Evolutionary conservation across 331 rosid species (phyloP).

Genomic region (Rosa hybrid): DNA sequence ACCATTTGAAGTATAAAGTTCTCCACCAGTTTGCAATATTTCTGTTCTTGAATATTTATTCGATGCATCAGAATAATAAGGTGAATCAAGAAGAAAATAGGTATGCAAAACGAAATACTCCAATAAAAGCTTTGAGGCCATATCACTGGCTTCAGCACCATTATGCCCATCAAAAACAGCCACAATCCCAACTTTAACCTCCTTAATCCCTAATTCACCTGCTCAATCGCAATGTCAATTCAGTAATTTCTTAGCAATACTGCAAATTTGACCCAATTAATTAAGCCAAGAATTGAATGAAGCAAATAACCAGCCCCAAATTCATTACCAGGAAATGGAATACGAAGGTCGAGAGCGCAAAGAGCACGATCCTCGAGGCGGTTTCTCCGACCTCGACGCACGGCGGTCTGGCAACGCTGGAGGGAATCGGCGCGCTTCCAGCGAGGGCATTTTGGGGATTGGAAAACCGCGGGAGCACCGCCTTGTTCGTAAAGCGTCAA

Average conservation of each 20-base stretch:
- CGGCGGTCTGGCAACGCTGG: slow-evolving; percentile 63
- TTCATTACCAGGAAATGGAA: slow-evolving; percentile 69
- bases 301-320: neutral
- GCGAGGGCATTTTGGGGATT: slow-evolving; percentile 92
- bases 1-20: slow-evolving; percentile 45
- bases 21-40: slow-evolving; percentile 38
- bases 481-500: slow-evolving; percentile 76
- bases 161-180: slow-evolving; percentile 95
- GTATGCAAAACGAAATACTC: slow-evolving; percentile 90
- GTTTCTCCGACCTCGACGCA: slow-evolving; percentile 74
- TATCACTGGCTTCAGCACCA: slow-evolving; percentile 92
- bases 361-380: slow-evolving; percentile 84
- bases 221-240: slow-evolving; percentile 24
- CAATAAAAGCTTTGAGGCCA: slow-evolving; percentile 77
- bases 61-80: slow-evolving; percentile 57
- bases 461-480: slow-evolving; percentile 93
- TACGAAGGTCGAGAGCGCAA: slow-evolving; percentile 74
- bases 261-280: no score
- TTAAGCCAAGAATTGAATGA: neutral
- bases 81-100: slow-evolving; percentile 85
- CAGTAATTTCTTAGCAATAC: neutral
- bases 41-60: slow-evolving; percentile 39
- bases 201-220: slow-evolving; percentile 68
- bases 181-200: slow-evolving; percentile 65
- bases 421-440: slow-evolving; percentile 70